phyloP scores from a whole-genome alignment of 2,329 filamentous ascomycete species.

The Pezicula neosporulosa region DNA sequence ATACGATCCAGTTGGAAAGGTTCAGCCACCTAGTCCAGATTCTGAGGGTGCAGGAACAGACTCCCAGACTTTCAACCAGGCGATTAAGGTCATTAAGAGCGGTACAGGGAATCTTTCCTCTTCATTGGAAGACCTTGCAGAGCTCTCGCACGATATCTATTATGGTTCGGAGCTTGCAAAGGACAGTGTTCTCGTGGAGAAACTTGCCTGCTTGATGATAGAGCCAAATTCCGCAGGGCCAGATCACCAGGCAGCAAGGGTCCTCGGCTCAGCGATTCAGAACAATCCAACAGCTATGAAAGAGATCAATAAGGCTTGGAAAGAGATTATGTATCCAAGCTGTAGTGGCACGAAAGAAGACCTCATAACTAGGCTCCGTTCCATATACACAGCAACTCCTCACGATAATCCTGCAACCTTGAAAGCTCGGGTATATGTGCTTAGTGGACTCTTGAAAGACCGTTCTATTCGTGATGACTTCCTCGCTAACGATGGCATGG shows the following conservation, averaged over 20 bases:
- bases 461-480: constrained; percentile 51
- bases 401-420: constrained; percentile 24
- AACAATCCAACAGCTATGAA: constrained; percentile 62
- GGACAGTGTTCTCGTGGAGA: constrained; percentile 47
- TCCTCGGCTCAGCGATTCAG: constrained; percentile 55
- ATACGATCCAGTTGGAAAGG: constrained; percentile 54
- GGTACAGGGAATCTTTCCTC: constrained; percentile 26
- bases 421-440: constrained; percentile 40
- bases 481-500: constrained; percentile 50
- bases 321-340: constrained; percentile 20
- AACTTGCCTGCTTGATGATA: constrained; percentile 55
- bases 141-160: constrained; percentile 66
- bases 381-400: constrained; percentile 16
- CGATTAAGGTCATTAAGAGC: constrained; percentile 47
- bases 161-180: constrained; percentile 62
- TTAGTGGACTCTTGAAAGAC: constrained; percentile 55
- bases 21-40: constrained; percentile 48
- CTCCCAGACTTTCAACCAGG: constrained; percentile 40
- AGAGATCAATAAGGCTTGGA: constrained; percentile 47
- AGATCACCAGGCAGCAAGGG: constrained; percentile 46
- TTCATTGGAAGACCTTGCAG: constrained; percentile 52
- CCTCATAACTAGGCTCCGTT: constrained; percentile 14
- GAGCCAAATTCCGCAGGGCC: constrained; percentile 20
- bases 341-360: constrained; percentile 13
- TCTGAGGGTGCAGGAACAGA: constrained; percentile 31